Conservation (phyloP, 805 yeast genomes). For the Millerago galiae region DNA sequence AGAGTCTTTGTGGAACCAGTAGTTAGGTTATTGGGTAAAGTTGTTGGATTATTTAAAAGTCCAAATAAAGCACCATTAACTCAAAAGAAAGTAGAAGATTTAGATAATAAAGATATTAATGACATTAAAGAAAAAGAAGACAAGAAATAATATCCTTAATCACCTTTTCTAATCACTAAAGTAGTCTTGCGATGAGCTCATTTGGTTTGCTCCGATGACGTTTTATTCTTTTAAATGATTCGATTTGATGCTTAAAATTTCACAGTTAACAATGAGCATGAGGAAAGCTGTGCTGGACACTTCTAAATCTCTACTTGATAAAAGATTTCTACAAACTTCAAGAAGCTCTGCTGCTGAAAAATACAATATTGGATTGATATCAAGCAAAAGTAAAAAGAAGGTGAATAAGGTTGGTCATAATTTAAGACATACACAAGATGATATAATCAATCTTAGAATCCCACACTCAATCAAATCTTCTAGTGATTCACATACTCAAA, state of each 20-base stretch:
- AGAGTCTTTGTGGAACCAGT: conserved; percentile 43
- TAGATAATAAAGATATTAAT: neutral
- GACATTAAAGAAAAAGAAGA: neutral
- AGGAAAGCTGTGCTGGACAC: neutral
- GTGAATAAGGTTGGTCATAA: neutral
- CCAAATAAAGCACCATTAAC: neutral
- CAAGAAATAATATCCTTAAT: neutral
- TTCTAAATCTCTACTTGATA: neutral
- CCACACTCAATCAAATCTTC: neutral
- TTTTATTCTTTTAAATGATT: neutral
- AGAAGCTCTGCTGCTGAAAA: conserved; percentile 3
- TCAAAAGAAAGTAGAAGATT: neutral
- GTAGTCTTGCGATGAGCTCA: too few relatives aligned
- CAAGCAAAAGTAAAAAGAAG: conserved; percentile 8
- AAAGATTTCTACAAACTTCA: neutral
- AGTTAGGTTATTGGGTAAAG: conserved; percentile 6
- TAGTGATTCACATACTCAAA: conserved; percentile 1
- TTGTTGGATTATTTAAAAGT: too few relatives aligned
- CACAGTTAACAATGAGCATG: neutral
- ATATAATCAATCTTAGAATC: conserved; percentile 9
- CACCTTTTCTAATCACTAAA: neutral
- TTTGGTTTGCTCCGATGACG: neutral
- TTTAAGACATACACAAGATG: conserved; percentile 1
- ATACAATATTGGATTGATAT: conserved; percentile 13
- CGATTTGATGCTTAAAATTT: too few relatives aligned